These are phyloP conservation scores for Tuber indicum DNA, from an alignment of 495 filamentous ascomycete genomes.

Conservation along the genomic window DNA sequence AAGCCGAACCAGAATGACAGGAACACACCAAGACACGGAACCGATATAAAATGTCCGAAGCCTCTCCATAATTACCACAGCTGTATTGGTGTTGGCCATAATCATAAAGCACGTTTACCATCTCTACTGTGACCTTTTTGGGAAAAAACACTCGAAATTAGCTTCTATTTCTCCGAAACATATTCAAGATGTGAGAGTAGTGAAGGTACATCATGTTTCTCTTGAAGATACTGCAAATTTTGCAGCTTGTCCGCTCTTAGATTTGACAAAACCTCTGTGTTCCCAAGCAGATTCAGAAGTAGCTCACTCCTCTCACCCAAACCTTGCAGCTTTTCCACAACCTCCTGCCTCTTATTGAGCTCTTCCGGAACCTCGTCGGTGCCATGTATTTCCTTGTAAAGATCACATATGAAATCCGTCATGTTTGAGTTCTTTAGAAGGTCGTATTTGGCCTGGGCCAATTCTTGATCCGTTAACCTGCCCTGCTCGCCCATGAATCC, in stretches of 20 bases:
- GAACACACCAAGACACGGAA: conserved; percentile 70
- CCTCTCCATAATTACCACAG: conserved; percentile 83
- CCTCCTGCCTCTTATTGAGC: conserved; percentile 79
- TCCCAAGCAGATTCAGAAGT: conserved; percentile 73
- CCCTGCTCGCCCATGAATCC: conserved; percentile 64
- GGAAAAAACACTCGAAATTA: conserved; percentile 17
- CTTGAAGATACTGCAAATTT: conserved; percentile 93
- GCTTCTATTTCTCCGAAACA: conserved; percentile 12
- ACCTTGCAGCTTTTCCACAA: conserved; percentile 69
- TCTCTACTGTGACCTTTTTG: conserved; percentile 70
- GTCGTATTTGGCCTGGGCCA: conserved; percentile 77
- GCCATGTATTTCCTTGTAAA: conserved; percentile 79
- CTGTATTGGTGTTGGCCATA: conserved; percentile 94
- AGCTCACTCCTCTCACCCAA: conserved; percentile 77
- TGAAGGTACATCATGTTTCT: conserved; percentile 68
- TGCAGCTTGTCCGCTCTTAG: conserved; percentile 91
- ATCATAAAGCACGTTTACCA: conserved; percentile 90
- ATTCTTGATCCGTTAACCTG: conserved; percentile 56
- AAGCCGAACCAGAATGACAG: neutral
- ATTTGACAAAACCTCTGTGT: conserved; percentile 79
- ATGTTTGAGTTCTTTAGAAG: conserved; percentile 94
- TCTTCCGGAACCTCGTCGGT: conserved; percentile 72
- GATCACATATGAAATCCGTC: conserved; percentile 87
- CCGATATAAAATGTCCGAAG: conserved; percentile 83
- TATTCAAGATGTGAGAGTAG: neutral